Evolutionary conservation across 163 green algal species (phyloP).

Genomic region (Scenedesmus sp.): DNA sequence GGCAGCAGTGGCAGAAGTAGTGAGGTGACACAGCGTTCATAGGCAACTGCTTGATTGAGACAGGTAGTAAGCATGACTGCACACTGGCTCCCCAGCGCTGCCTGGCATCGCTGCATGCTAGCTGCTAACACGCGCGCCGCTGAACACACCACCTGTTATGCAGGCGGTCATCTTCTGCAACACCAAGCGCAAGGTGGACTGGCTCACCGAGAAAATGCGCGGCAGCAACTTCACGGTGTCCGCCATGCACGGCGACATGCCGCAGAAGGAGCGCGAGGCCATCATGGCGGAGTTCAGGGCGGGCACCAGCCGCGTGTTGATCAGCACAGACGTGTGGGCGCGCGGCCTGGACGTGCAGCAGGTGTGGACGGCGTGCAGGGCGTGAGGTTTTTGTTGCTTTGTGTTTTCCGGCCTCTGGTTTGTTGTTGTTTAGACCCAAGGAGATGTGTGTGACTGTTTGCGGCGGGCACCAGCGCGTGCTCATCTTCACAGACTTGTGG

Average conservation of each 20-base stretch:
- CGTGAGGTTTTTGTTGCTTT: neutral
- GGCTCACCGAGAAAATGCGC: constrained; percentile 97
- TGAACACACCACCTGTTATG: constrained; percentile 49
- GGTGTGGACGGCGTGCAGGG: constrained; percentile 53
- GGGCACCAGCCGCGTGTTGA: constrained; percentile 93
- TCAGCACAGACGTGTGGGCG: constrained; percentile 99
- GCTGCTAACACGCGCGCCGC: too few species aligned
- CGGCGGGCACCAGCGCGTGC: constrained; percentile 85
- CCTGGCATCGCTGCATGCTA: too few species aligned
- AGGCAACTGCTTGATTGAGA: too few species aligned
- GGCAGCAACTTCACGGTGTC: constrained; percentile 98
- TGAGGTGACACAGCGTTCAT: neutral
- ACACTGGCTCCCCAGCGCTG: too few species aligned
- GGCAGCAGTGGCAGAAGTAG: neutral
- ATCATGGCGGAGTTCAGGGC: constrained; percentile 98
- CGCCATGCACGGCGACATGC: constrained; percentile 99
- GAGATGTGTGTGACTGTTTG: constrained; percentile 71
- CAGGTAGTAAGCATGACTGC: too few species aligned
- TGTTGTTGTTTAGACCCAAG: too few species aligned
- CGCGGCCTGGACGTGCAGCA: constrained; percentile 98
- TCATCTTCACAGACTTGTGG: constrained; percentile 99
- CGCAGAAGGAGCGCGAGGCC: constrained; percentile 96
- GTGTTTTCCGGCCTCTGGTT: too few species aligned
- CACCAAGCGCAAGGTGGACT: constrained; percentile 98
- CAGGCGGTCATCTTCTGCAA: constrained; percentile 99